These are phyloP conservation scores for Fusarium buxicola DNA, from an alignment of 2,329 filamentous ascomycete genomes.

Conservation along the genomic window DNA sequence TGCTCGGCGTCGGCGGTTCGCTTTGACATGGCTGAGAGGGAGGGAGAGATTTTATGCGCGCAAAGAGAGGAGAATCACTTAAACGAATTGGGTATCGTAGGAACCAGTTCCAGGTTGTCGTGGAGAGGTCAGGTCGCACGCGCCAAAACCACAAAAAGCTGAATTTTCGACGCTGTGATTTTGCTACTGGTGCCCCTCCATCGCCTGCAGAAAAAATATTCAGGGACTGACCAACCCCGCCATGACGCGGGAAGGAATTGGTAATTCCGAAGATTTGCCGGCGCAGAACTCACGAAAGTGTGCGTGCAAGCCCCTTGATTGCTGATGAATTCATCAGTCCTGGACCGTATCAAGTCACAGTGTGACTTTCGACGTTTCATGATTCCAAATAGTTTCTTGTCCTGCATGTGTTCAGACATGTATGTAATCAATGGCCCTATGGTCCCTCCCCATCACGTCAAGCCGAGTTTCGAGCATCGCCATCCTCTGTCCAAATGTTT, in stretches of 20 bases:
- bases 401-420: slow-evolving; percentile 1
- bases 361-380: too few relatives aligned
- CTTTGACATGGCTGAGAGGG: slow-evolving; percentile 65
- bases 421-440: too few relatives aligned
- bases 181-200: slow-evolving; percentile 40
- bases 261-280: slow-evolving; percentile 33
- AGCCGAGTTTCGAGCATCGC: background rate
- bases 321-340: slow-evolving; percentile 29
- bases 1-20: slow-evolving; percentile 64
- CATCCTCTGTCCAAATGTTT: slow-evolving; percentile 12
- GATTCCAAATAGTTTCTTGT: slow-evolving; percentile 32
- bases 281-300: slow-evolving; percentile 26
- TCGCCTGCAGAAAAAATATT: slow-evolving; percentile 30
- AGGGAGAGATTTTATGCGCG: background rate
- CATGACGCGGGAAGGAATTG: slow-evolving; percentile 31
- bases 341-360: too few relatives aligned
- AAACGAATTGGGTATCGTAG: too few relatives aligned
- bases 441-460: background rate
- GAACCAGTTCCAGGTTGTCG: too few relatives aligned
- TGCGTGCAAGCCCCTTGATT: slow-evolving; percentile 20
- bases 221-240: slow-evolving; percentile 37
- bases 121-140: too few relatives aligned
- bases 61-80: too few relatives aligned
- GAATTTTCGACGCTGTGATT: slow-evolving; percentile 27
- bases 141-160: slow-evolving; percentile 23